Base-by-base conservation (phyloP, 805 yeast species). In the Ogataea salicorniae region DNA sequence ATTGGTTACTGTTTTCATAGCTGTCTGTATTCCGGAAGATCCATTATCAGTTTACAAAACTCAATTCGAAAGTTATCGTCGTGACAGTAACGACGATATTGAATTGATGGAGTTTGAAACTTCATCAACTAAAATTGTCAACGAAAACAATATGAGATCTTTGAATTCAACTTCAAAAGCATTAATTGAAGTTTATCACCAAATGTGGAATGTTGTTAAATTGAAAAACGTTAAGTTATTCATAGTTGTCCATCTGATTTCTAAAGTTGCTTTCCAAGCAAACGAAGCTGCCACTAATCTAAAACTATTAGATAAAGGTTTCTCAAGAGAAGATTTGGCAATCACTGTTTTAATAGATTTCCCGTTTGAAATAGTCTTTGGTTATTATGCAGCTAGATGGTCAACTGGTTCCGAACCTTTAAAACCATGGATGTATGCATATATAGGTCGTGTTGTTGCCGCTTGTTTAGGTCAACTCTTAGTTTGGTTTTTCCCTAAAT, bases 311-410 rank as follows among this genome's bases (percentile, higher is more conserved):
- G 99, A 94, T 62, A 84, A 84, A 59, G 99, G 99, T 0, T 80
- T 94, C 40, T 81, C 94, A 37, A 87, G 91, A 62, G 99, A 94
- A 64, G 98, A 94, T 62, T 70, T 94, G 37, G 95, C 98, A 1
- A 79, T 94, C 18, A 87, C 97, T 0, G 98, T 92, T 0, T 68
- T 94, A 41, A 87, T 94, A 42, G 97, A 94, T 64, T 94, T 94
- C 66, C 99, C 99, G 11, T 90, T 94, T 64, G 98, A 94, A 63
- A 85, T 94, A 63, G 68, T 92, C 3, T 92, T 94, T 68, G 98
- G 99, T 1, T 94, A 90, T 64, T 91, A 90, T 58, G 95, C 95
- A 1, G 99, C 96, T 6, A 80, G 89, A 58, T 89, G 97, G 97
- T 87, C 96, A 0, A 77, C 86, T 0, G 95, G 95, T 4, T 69